Percentiles rank a stretch among this genome's conserved stretches.
phyloP scores from a whole-genome alignment of 257 asterid species.

The Cinchona pubescens region DNA sequence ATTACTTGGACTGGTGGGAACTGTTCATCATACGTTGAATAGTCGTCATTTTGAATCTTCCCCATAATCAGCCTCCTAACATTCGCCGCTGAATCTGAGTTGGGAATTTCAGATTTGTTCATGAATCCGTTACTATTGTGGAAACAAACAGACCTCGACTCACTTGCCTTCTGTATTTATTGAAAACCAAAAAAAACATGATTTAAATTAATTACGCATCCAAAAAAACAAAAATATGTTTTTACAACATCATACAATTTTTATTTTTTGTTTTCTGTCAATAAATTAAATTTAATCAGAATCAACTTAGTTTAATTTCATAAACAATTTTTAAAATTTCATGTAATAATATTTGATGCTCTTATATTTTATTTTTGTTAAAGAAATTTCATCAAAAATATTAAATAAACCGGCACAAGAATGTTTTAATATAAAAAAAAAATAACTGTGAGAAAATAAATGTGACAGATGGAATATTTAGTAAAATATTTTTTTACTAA shows the following conservation, averaged over 20 bases:
- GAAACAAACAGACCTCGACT: constrained; percentile 14
- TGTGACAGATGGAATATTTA: too few species aligned
- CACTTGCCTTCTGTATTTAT: not conserved
- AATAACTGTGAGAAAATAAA: too few species aligned
- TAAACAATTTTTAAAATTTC: too few species aligned
- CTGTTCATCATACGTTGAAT: constrained; percentile 15
- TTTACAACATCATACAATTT: too few species aligned
- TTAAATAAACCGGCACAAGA: too few species aligned
- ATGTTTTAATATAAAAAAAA: too few species aligned
- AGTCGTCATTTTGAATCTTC: constrained; percentile 11
- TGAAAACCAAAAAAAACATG: not conserved
- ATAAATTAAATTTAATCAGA: too few species aligned
- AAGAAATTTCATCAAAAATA: too few species aligned
- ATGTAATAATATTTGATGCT: too few species aligned
- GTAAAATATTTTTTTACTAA: not conserved
- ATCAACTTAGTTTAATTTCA: too few species aligned
- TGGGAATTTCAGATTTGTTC: constrained; percentile 14
- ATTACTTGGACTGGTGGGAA: constrained; percentile 9
- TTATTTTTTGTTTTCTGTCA: too few species aligned
- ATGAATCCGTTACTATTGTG: constrained; percentile 12
- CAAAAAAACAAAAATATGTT: not conserved
- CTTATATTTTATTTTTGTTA: too few species aligned
- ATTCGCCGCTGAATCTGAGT: not conserved
- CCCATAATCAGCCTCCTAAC: not conserved
- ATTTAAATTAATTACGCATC: not conserved